Base-by-base conservation (phyloP, 345 rosid genomes). In the Sonneratia alba region DNA sequence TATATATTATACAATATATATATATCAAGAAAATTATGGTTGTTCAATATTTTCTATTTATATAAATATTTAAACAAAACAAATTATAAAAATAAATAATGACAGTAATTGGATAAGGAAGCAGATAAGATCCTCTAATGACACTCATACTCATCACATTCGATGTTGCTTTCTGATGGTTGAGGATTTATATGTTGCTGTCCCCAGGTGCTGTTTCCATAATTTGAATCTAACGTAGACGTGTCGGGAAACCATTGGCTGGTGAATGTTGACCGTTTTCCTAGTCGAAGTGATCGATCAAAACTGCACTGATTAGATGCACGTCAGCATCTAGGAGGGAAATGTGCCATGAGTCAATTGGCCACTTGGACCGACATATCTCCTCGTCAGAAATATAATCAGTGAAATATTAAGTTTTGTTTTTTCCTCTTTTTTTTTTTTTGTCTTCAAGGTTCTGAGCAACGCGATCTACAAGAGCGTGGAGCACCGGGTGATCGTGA, bases 401-500 rank as follows among this genome's bases (percentile, higher is more conserved):
- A 62, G 13, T 27, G 32, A 12, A 11, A 55, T 6, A 18, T 3
- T 6, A 18, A 36, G 11, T 22, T 24, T 47, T 7, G 24, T 68
- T 47, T 47, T 47, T 47, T 3, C 0, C 0, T 6, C 24, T 24
- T 47, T 7, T 14, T 68, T 47, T 47, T 47, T 47, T 3, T 47
- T 47, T 55, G 66, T 42, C 10, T 42, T 42, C 7, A 45, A 93
- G 98, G 87, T 94, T 38, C 76, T 94, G 49, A 94, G 97, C 89
- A 94, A 94, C 73, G 90, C 89, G 70, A 83, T 64, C 24, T 94
- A 86, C 86, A 94, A 81, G 80, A 94, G 98, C 51, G 95, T 94
- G 77, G 98, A 94, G 85, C 98, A 94, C 43, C 73, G 96, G 77
- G 98, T 91, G 77, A 84, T 85, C 0, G 98, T 90, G 36, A 91